These are phyloP conservation scores for Aspergillus quadricinctus DNA, from an alignment of 2,329 filamentous ascomycete genomes.

Conservation along the genomic window DNA sequence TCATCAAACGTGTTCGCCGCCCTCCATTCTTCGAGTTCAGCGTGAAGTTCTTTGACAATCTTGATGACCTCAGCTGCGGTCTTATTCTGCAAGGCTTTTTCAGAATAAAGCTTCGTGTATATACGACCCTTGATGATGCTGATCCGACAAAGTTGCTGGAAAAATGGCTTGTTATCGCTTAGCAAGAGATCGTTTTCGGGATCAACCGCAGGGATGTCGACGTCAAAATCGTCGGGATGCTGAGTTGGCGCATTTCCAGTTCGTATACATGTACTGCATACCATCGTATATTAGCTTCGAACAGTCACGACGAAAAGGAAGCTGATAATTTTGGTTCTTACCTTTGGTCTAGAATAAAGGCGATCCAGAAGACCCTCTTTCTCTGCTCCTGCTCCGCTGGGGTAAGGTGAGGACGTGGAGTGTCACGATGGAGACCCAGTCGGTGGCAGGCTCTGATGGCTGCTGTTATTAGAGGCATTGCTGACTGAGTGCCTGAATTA, in stretches of 20 bases:
- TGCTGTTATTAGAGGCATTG: constrained; percentile 80
- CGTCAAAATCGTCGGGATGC: constrained; percentile 79
- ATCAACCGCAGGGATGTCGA: constrained; percentile 82
- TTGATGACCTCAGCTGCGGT: constrained; percentile 77
- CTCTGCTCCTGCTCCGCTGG: constrained; percentile 86
- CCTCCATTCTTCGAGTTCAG: constrained; percentile 85
- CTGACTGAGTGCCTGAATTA: constrained; percentile 87
- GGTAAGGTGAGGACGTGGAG: constrained; percentile 82
- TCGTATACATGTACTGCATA: constrained; percentile 55
- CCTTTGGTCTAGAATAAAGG: constrained; percentile 67
- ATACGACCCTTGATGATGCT: constrained; percentile 85
- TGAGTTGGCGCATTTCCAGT: constrained; percentile 64
- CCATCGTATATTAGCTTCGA: background rate
- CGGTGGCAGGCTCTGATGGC: constrained; percentile 84
- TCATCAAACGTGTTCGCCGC: constrained; percentile 83
- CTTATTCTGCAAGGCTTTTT: constrained; percentile 79
- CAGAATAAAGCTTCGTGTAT: constrained; percentile 83
- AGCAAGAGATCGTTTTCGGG: constrained; percentile 81
- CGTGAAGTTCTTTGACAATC: constrained; percentile 84
- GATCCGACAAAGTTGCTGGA: constrained; percentile 87
- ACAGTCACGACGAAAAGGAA: background rate
- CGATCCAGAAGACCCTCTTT: constrained; percentile 70
- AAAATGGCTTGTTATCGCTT: constrained; percentile 84
- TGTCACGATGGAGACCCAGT: constrained; percentile 87
- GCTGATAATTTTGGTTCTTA: constrained; percentile 21